These are phyloP conservation scores for Fraxinus xanthoxyloides DNA, from an alignment of 305 asterid species.

Conservation along the genomic window DNA sequence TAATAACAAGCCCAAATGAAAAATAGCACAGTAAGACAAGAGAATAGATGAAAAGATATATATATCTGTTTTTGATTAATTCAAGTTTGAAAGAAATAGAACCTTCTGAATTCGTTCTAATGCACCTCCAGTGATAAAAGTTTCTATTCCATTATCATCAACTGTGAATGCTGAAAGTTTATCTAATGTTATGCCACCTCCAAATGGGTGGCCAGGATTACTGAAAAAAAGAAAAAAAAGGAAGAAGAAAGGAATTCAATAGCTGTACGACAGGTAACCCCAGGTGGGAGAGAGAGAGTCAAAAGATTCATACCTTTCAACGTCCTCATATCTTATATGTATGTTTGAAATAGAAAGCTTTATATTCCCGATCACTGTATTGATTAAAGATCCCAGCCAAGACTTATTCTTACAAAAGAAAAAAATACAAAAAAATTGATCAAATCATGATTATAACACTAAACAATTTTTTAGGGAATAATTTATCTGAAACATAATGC, in stretches of 20 bases:
- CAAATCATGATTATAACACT: constrained; percentile 28
- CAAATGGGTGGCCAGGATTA: constrained; percentile 93
- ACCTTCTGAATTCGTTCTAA: constrained; percentile 90
- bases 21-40: background rate
- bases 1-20: background rate
- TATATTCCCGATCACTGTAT: constrained; percentile 92
- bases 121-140: constrained; percentile 87
- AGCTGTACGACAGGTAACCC: constrained; percentile 27
- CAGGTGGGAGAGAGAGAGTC: background rate
- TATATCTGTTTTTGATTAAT: constrained; percentile 3
- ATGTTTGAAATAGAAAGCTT: constrained; percentile 93
- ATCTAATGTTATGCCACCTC: constrained; percentile 83
- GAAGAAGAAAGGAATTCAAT: constrained; percentile 14
- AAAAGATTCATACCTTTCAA: constrained; percentile 67
- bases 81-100: constrained; percentile 21
- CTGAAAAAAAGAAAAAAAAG: constrained; percentile 50
- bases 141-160: constrained; percentile 84
- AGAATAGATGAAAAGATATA: background rate
- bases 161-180: constrained; percentile 89
- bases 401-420: constrained; percentile 65
- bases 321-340: constrained; percentile 97
- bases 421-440: constrained; percentile 30
- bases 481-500: constrained; percentile 14
- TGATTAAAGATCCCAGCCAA: constrained; percentile 95
- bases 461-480: background rate